Evolutionary conservation across 208 protist genomes (phyloP).

Genomic region (Leishmania lainsoni): DNA sequence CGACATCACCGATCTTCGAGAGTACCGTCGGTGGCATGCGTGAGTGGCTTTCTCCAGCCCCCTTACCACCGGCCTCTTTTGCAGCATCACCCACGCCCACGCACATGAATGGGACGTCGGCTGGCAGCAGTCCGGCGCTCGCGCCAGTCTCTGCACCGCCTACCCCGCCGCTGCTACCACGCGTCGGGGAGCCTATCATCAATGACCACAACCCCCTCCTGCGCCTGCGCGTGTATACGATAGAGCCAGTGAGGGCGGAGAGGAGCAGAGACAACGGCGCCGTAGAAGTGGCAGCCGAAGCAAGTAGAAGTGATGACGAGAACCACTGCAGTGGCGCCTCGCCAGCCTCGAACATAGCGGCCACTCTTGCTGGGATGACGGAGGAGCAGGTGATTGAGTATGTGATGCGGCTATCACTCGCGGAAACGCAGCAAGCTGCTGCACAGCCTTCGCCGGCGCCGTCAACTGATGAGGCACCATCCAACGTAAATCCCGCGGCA

Average conservation of each 20-base stretch:
- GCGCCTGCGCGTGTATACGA: conserved; percentile 25
- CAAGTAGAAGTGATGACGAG: neutral
- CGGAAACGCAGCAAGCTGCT: conserved; percentile 18
- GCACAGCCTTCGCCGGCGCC: neutral
- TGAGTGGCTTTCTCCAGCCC: neutral
- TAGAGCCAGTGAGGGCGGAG: neutral
- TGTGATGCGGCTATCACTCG: conserved; percentile 38
- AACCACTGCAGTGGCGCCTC: neutral
- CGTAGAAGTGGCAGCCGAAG: neutral
- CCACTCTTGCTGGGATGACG: conserved; percentile 26
- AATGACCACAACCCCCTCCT: conserved; percentile 24
- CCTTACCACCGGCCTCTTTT: conserved; percentile 3
- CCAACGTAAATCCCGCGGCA: neutral
- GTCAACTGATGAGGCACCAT: neutral
- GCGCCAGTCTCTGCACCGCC: conserved; percentile 17
- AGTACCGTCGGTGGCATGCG: neutral
- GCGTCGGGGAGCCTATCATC: conserved; percentile 35
- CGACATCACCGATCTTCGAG: neutral
- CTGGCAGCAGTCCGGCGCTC: conserved; percentile 29
- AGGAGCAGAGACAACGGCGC: neutral
- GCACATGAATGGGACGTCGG: conserved; percentile 21
- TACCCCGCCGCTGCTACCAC: conserved; percentile 32
- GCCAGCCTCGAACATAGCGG: neutral
- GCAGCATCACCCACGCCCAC: neutral
- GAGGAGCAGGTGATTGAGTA: conserved; percentile 42